These are phyloP conservation scores for Fusarium oxysporum DNA, from an alignment of 2,329 filamentous ascomycete species.

Conservation along the genomic window DNA sequence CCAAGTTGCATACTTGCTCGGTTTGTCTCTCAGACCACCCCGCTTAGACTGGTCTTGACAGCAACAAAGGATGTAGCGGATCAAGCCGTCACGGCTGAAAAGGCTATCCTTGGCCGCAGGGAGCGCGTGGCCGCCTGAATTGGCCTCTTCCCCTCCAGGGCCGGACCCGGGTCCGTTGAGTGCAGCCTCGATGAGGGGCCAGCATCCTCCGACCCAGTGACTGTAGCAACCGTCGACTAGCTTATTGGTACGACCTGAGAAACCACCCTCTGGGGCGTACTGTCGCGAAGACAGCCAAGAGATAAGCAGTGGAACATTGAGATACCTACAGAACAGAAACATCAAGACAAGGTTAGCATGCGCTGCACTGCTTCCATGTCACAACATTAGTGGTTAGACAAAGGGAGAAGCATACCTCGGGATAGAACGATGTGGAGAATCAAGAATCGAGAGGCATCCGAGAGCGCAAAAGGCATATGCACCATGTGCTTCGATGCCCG, in stretches of 20 bases:
- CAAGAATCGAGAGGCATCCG: conserved; percentile 87
- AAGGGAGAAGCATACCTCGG: conserved; percentile 66
- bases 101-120: conserved; percentile 59
- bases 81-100: conserved; percentile 86
- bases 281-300: conserved; percentile 92
- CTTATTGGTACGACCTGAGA: conserved; percentile 95
- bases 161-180: conserved; percentile 62
- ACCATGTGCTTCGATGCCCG: conserved; percentile 91
- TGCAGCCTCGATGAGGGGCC: conserved; percentile 87
- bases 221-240: conserved; percentile 98
- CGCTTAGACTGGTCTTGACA: conserved; percentile 78
- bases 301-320: conserved; percentile 81
- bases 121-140: conserved; percentile 44
- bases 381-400: conserved; percentile 49
- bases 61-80: conserved; percentile 89
- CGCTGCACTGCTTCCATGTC: conserved; percentile 49
- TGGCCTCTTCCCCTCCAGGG: conserved; percentile 46
- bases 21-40: conserved; percentile 93
- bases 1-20: conserved; percentile 75
- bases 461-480: conserved; percentile 96
- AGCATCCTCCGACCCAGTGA: conserved; percentile 97
- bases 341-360: conserved; percentile 50
- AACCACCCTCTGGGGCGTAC: conserved; percentile 90
- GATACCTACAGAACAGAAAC: conserved; percentile 63
- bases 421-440: conserved; percentile 79